A percentile compares a stretch with the other conserved stretches of the same genome.
Evolutionary conservation across 768 basidiomycete species (phyloP).

Genomic region (Kondoa malvinella): DNA sequence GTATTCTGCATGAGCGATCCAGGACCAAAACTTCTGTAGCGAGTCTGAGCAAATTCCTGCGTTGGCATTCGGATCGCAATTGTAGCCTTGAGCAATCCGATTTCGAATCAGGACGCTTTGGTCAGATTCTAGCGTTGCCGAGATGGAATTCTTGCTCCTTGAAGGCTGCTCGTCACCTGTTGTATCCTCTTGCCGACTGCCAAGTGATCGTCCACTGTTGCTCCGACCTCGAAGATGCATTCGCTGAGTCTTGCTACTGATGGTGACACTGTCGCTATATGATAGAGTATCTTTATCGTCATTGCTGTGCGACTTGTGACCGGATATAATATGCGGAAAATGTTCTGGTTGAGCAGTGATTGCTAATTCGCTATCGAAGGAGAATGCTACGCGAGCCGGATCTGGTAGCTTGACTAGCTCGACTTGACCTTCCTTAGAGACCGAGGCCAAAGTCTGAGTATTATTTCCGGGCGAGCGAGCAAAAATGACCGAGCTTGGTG

Average conservation of each 20-base stretch:
- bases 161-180: background rate
- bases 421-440: background rate
- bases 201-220: background rate
- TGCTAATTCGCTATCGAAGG: background rate
- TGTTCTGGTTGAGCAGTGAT: background rate
- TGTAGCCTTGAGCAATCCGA: background rate
- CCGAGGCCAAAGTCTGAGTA: background rate
- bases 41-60: background rate
- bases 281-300: background rate
- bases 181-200: background rate
- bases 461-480: background rate
- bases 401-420: background rate
- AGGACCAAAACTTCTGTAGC: background rate
- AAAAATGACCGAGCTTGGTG: background rate
- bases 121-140: background rate
- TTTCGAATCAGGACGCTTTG: background rate
- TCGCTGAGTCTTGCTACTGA: background rate
- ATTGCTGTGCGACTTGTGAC: too few species aligned
- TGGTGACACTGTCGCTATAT: too few species aligned
- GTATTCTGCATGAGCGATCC: background rate
- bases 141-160: background rate
- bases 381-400: background rate
- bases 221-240: background rate
- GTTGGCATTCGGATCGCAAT: background rate
- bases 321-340: background rate